Percentiles rank a stretch among this genome's conserved stretches.
phyloP scores from a whole-genome alignment of 2,329 filamentous ascomycete genomes.

The Epichloe typhina region DNA sequence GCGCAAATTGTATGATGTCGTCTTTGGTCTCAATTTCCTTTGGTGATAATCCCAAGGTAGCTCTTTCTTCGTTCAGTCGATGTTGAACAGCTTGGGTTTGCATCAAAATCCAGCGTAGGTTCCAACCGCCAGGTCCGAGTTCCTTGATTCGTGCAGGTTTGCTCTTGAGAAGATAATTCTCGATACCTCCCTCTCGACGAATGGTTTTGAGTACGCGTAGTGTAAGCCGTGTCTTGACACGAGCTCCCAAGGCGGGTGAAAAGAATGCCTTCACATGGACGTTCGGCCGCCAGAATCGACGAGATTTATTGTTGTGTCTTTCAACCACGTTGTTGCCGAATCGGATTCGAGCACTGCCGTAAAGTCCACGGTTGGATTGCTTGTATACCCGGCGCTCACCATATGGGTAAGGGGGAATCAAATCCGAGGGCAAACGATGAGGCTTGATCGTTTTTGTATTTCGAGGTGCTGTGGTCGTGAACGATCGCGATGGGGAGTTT shows the following conservation, averaged over 20 bases:
- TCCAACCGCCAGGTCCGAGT: conserved; percentile 82
- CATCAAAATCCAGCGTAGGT: conserved; percentile 79
- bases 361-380: conserved; percentile 65
- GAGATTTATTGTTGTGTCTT: conserved; percentile 54
- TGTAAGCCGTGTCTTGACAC: conserved; percentile 55
- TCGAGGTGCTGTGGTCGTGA: conserved; percentile 24
- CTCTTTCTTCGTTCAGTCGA: conserved; percentile 52
- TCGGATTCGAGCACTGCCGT: conserved; percentile 56
- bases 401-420: conserved; percentile 60
- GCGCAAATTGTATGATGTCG: conserved; percentile 25
- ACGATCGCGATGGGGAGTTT: conserved; percentile 10
- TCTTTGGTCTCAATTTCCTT: conserved; percentile 23
- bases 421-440: conserved; percentile 30
- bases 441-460: conserved; percentile 28
- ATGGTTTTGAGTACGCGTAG: conserved; percentile 60
- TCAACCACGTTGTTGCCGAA: conserved; percentile 71
- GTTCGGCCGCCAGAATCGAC: conserved; percentile 65
- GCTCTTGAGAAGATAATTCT: conserved; percentile 77
- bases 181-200: conserved; percentile 75
- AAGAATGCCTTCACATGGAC: conserved; percentile 56
- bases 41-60: conserved; percentile 45
- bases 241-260: conserved; percentile 46
- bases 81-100: conserved; percentile 55
- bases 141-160: conserved; percentile 70
- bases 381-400: conserved; percentile 60